Conservation (phyloP, 75 land plant genomes). For the Picea sitchensis region DNA sequence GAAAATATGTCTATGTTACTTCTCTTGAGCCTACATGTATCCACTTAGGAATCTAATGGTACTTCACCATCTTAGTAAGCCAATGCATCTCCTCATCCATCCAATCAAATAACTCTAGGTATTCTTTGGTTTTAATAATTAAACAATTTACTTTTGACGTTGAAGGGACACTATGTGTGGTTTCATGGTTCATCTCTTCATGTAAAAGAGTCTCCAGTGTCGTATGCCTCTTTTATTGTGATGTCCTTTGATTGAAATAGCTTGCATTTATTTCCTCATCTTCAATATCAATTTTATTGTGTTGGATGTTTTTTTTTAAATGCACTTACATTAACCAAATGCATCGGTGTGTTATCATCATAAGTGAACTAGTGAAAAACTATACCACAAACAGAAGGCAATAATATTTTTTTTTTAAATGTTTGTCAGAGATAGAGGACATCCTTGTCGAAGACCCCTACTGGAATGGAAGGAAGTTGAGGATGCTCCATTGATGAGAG, state of each 20-base stretch:
- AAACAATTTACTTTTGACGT: conserved; percentile 93
- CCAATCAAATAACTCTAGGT: conserved; percentile 90
- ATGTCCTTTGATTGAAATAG: conserved; percentile 97
- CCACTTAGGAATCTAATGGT: conserved; percentile 28
- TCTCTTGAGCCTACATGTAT: conserved; percentile 81
- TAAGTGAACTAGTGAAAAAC: too few relatives aligned
- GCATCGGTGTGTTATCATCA: too few relatives aligned
- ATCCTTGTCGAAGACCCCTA: too few relatives aligned
- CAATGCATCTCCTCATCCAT: conserved; percentile 98
- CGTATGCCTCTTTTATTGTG: conserved; percentile 92
- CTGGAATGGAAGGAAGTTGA: too few relatives aligned
- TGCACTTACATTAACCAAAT: too few relatives aligned
- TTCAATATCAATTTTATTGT: conserved; percentile 99
- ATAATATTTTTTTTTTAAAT: too few relatives aligned
- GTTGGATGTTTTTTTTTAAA: conserved; percentile 78
- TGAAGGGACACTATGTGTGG: conserved; percentile 96
- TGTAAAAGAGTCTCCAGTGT: conserved; percentile 92
- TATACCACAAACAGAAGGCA: too few relatives aligned
- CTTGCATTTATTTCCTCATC: conserved; percentile 99
- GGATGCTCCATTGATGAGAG: too few relatives aligned
- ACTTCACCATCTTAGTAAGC: conserved; percentile 75
- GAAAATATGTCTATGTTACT: conserved; percentile 65
- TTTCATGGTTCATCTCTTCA: conserved; percentile 96
- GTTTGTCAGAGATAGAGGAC: too few relatives aligned
- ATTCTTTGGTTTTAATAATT: conserved; percentile 95